Conservation (phyloP, 768 basidiomycete species). For the Myochromella boudieri region DNA sequence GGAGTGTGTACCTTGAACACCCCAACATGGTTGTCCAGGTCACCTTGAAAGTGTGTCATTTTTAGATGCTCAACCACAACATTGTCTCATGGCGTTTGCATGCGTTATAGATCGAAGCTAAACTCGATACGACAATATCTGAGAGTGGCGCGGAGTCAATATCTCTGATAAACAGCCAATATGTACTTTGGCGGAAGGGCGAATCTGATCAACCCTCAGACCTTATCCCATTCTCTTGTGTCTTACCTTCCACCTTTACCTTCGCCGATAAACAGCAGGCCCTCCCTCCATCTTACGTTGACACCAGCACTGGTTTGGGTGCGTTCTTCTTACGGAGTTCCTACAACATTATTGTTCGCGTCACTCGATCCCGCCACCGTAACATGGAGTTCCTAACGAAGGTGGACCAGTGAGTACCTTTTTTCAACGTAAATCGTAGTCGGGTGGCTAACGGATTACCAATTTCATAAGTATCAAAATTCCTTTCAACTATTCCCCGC, state of each 20-base stretch:
- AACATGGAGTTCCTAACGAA: slow-evolving; percentile 45
- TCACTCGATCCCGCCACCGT: slow-evolving; percentile 35
- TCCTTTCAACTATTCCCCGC: slow-evolving; percentile 53
- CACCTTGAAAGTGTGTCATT: slow-evolving; percentile 39
- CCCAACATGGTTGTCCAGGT: slow-evolving; percentile 40
- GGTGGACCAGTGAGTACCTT: slow-evolving; percentile 41
- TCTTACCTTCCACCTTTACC: slow-evolving; percentile 46
- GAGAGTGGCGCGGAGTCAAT: slow-evolving; percentile 36
- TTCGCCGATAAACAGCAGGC: slow-evolving; percentile 30
- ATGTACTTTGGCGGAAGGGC: slow-evolving; percentile 33
- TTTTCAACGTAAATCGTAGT: too few species aligned
- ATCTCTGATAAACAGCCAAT: slow-evolving; percentile 29
- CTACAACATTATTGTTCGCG: slow-evolving; percentile 46
- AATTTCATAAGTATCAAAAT: slow-evolving; percentile 38
- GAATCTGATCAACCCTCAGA: slow-evolving; percentile 20
- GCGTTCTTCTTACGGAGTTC: slow-evolving; percentile 37
- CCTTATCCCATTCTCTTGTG: slow-evolving; percentile 41
- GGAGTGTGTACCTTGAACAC: slow-evolving; percentile 42
- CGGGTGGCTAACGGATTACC: background rate
- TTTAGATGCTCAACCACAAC: background rate
- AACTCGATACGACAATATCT: slow-evolving; percentile 36
- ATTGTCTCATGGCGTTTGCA: slow-evolving; percentile 6
- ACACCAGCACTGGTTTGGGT: slow-evolving; percentile 30
- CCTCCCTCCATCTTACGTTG: slow-evolving; percentile 51
- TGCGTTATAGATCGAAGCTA: slow-evolving; percentile 43